phyloP scores from a whole-genome alignment of 176 grass and related monocot genomes.

The Melocanna baccifera region DNA sequence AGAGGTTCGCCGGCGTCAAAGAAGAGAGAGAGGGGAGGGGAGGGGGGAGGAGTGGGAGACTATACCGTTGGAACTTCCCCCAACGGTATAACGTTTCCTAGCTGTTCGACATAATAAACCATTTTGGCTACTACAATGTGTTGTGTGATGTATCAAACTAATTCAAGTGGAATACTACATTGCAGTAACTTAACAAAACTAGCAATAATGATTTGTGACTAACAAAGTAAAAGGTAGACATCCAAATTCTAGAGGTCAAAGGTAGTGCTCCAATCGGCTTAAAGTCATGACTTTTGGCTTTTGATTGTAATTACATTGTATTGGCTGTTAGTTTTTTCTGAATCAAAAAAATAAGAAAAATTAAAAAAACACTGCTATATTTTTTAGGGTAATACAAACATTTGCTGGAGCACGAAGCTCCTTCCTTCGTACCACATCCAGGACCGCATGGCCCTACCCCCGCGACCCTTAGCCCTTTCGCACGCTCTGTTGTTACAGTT shows the following conservation, averaged over 20 bases:
- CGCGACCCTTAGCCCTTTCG: neutral
- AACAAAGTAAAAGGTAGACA: neutral
- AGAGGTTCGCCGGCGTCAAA: too few species aligned
- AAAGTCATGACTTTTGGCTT: too few species aligned
- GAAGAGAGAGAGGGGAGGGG: too few species aligned
- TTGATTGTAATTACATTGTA: too few species aligned
- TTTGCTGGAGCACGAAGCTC: neutral
- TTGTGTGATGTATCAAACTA: neutral
- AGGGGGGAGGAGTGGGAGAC: too few species aligned
- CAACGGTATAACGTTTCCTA: too few species aligned
- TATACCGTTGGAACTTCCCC: too few species aligned
- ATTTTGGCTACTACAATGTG: too few species aligned
- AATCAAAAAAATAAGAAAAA: too few species aligned
- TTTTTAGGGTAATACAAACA: too few species aligned
- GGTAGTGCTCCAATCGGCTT: too few species aligned
- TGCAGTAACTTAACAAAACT: neutral
- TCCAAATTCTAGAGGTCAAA: neutral
- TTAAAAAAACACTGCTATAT: too few species aligned
- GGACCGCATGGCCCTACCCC: neutral
- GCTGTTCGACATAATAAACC: neutral
- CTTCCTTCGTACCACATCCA: neutral
- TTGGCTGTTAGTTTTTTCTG: fast-evolving
- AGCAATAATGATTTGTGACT: neutral
- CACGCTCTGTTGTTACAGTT: neutral
- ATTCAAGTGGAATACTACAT: neutral